A percentile compares a stretch with the other conserved stretches of the same genome.
phyloP scores from a whole-genome alignment of 768 basidiomycete species.

The Suillus decipiens region DNA sequence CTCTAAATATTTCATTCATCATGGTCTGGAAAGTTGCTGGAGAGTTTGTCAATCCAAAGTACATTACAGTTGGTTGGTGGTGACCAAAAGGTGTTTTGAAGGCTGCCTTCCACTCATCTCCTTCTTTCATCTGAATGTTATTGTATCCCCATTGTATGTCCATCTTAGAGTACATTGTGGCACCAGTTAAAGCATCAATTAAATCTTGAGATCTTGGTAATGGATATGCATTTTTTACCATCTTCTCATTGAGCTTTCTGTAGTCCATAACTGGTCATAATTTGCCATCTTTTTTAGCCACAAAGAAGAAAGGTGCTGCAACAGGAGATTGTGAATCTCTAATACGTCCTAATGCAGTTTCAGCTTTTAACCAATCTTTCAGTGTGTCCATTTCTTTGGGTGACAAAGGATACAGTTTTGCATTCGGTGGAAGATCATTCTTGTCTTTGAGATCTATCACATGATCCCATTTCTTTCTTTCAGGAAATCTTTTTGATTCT shows the following conservation, averaged over 20 bases:
- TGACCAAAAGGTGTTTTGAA: conserved; percentile 39
- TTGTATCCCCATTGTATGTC: neutral
- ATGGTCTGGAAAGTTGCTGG: too few species aligned
- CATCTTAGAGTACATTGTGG: conserved; percentile 11
- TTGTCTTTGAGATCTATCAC: neutral
- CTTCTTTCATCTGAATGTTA: conserved; percentile 33
- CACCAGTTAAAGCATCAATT: conserved; percentile 5
- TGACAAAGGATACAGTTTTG: neutral
- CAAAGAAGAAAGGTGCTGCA: too few species aligned
- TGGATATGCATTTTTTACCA: too few species aligned
- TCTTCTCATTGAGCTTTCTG: too few species aligned
- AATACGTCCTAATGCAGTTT: neutral
- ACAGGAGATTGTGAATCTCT: too few species aligned
- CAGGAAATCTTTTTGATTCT: neutral
- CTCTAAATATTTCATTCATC: too few species aligned
- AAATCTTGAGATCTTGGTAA: neutral
- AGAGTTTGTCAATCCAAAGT: too few species aligned
- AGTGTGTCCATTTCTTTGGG: conserved; percentile 1
- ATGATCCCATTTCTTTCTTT: too few species aligned
- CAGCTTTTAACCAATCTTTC: conserved; percentile 14
- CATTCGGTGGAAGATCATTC: neutral
- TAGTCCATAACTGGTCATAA: too few species aligned
- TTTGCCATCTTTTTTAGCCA: too few species aligned
- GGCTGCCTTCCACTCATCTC: conserved; percentile 44
- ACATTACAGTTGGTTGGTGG: conserved; percentile 43